phyloP scores from a whole-genome alignment of 1,139 yeast species.

The Scheffersomyces segobiensis region DNA sequence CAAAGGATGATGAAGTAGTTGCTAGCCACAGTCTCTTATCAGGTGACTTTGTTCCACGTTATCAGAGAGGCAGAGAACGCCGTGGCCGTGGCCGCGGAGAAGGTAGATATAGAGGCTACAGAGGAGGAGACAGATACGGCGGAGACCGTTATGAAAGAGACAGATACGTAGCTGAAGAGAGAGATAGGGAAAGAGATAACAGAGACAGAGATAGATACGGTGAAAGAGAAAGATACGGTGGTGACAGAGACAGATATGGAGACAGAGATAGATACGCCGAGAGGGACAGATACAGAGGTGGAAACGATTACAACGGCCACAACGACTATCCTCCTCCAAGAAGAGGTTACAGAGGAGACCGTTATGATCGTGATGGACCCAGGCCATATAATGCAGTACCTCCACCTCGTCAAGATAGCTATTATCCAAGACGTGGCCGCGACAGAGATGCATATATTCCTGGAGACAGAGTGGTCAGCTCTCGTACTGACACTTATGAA shows the following conservation, averaged over 20 bases:
- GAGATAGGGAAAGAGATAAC: constrained; percentile 5
- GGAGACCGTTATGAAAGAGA: constrained; percentile 6
- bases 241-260: neutral
- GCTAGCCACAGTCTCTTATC: constrained; percentile 44
- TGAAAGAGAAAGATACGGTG: constrained; percentile 4
- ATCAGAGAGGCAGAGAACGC: constrained; percentile 14
- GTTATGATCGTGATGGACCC: constrained; percentile 7
- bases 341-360: neutral
- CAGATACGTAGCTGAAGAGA: neutral
- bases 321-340: neutral
- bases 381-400: constrained; percentile 11
- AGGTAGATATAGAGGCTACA: constrained; percentile 7
- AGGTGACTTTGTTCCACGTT: constrained; percentile 29
- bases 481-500: constrained; percentile 21
- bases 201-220: constrained; percentile 2
- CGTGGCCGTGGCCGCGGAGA: constrained; percentile 6
- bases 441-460: constrained; percentile 19
- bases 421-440: constrained; percentile 6
- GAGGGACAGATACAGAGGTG: neutral
- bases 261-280: neutral
- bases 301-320: neutral
- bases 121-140: constrained; percentile 4
- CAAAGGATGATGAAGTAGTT: constrained; percentile 31
- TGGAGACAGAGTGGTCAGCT: constrained; percentile 9
- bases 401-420: constrained; percentile 9